Conservation (phyloP, 2,329 filamentous ascomycete species). For the Chaetomium strumarium region DNA sequence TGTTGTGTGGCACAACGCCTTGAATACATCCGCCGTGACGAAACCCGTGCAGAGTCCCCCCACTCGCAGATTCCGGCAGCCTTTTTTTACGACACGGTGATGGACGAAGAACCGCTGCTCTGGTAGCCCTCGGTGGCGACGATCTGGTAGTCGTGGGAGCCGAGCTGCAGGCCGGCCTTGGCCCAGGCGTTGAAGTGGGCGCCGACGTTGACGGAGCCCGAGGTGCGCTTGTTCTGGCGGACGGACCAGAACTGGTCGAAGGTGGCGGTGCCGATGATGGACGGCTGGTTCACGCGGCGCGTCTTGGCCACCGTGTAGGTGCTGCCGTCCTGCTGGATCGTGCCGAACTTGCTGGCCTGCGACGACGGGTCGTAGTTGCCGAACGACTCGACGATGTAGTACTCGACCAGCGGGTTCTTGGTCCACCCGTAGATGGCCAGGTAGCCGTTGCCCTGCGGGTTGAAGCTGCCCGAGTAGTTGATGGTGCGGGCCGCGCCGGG, state of each 20-base stretch:
- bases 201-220: conserved; percentile 43
- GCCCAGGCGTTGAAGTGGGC: conserved; percentile 50
- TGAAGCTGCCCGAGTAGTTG: conserved; percentile 42
- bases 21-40: no score
- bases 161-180: conserved; percentile 38
- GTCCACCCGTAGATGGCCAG: conserved; percentile 34
- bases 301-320: conserved; percentile 23
- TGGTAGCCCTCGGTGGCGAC: conserved; percentile 46
- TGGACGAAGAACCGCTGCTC: conserved; percentile 40
- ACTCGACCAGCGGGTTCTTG: conserved; percentile 26
- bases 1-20: no score
- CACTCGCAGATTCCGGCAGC: no score
- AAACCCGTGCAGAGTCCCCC: no score
- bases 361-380: conserved; percentile 34
- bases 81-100: conserved; percentile 22
- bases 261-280: conserved; percentile 40
- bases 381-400: conserved; percentile 33
- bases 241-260: conserved; percentile 48
- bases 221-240: conserved; percentile 39
- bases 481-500: conserved; percentile 39
- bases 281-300: conserved; percentile 35
- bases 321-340: conserved; percentile 28
- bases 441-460: conserved; percentile 42
- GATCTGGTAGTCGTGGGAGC: conserved; percentile 46
- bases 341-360: conserved; percentile 23